These are phyloP conservation scores for Daedaleopsis sinensis DNA, from an alignment of 768 basidiomycete genomes.

Conservation along the genomic window DNA sequence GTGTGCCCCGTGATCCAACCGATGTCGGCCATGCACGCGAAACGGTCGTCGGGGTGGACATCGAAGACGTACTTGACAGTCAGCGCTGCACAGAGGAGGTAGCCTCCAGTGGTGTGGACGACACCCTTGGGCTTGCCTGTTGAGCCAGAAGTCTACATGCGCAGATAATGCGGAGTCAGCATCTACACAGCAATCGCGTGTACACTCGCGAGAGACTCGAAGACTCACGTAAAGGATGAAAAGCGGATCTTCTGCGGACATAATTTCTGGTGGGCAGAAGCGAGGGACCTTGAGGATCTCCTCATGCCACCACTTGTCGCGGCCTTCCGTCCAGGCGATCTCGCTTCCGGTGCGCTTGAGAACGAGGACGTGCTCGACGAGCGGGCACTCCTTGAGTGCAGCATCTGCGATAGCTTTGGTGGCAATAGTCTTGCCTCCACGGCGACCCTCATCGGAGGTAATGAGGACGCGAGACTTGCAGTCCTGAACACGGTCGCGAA, in stretches of 20 bases:
- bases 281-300: conserved; percentile 80
- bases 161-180: conserved; percentile 11
- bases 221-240: conserved; percentile 95
- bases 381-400: conserved; percentile 82
- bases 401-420: conserved; percentile 93
- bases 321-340: conserved; percentile 78
- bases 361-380: conserved; percentile 90
- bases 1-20: conserved; percentile 99
- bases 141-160: conserved; percentile 81
- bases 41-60: conserved; percentile 93
- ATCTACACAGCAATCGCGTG: background rate
- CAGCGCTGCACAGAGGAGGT: conserved; percentile 88
- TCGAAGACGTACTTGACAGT: conserved; percentile 99
- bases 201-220: background rate
- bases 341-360: conserved; percentile 84
- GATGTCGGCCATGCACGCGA: conserved; percentile 98
- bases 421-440: conserved; percentile 94
- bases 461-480: conserved; percentile 91
- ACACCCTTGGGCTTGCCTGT: conserved; percentile 98
- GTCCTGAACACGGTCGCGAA: conserved; percentile 90
- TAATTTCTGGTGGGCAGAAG: conserved; percentile 87
- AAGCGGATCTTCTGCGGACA: conserved; percentile 93
- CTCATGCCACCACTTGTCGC: conserved; percentile 98
- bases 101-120: conserved; percentile 87
- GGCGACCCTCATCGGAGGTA: conserved; percentile 91